Evolutionary conservation across 192 early-diverging fungal species (phyloP).

Genomic region (Linnemannia hyalina): DNA sequence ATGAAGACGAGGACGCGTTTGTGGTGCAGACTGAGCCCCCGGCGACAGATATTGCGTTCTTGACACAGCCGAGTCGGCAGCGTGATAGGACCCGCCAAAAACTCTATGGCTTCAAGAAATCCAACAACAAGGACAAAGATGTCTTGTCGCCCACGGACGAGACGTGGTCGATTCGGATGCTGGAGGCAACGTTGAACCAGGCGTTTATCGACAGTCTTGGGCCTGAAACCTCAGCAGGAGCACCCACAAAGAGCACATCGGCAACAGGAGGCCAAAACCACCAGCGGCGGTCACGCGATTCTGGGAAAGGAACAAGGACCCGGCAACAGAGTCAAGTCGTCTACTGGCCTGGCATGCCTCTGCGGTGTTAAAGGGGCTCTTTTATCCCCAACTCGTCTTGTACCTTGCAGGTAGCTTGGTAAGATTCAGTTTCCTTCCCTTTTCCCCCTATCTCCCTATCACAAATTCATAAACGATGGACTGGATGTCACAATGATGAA

Average conservation of each 20-base stretch:
- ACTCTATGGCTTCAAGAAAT: slow-evolving; percentile 17
- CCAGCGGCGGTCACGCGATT: not conserved
- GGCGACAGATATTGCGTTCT: slow-evolving; percentile 22
- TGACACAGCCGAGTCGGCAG: slow-evolving; percentile 7
- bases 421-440: not conserved
- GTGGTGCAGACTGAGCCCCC: slow-evolving; percentile 8
- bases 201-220: slow-evolving; percentile 33
- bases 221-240: not conserved
- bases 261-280: not conserved
- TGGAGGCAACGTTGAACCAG: slow-evolving; percentile 36
- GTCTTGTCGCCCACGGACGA: not conserved
- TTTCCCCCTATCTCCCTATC: not conserved
- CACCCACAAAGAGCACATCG: not conserved
- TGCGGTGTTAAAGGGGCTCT: slow-evolving; percentile 26
- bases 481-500: slow-evolving; percentile 47
- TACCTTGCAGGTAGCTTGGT: slow-evolving; percentile 10
- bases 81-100: not conserved
- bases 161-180: slow-evolving; percentile 6
- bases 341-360: slow-evolving; percentile 45
- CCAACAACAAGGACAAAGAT: not conserved
- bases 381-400: not conserved
- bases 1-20: slow-evolving; percentile 1
- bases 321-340: not conserved
- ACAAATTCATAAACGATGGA: not conserved
- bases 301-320: not conserved